Base-by-base conservation (phyloP, 2,329 filamentous ascomycete species). In the Trichoderma simmonsii region DNA sequence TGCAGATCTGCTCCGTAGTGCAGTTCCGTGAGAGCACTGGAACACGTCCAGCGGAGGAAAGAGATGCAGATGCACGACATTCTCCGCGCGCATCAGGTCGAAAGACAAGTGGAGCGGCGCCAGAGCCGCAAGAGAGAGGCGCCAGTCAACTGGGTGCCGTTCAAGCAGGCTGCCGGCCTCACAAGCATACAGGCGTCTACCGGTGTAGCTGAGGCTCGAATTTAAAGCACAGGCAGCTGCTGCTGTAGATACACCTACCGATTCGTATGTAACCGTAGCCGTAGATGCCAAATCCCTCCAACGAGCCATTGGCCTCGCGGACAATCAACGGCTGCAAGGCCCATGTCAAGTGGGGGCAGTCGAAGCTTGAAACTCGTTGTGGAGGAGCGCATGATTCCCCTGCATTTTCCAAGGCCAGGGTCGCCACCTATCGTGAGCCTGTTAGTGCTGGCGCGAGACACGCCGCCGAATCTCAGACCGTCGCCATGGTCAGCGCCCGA, bases 391-490 rank as follows among this genome's bases (percentile, higher is more conserved):
- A 57, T 26, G 39, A 54, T 2, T 67, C 60, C 71, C 71, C 68
- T 73, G 71, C 71, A 66, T 71, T 34, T 24, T 36, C 18, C 36
- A 39, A 57, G 28, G 48, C 57, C 71, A 26, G 57, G 71, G 30
- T 57, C n/a, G 57, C 64, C 64, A 51, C 24, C 51, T 24, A 30
- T 48, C 12, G 28, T 67, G 71, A 67, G 32, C 71, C 30, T 67
- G 28, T 73, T 69, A 48, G 34, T 59, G 65, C 51, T 63, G 51
- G 71, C 39, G 64, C 64, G 30, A 70, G 67, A 72, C 56, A 72
- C 70, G 54, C 70, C 60, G 71, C 63, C 71, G 48, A 72, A 71
- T 70, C 71, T 72, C 71, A 57, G 63, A 69, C 54, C 57, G 24
- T 69, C 36, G 71, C 61, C 24, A 63, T 26, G 63, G 51, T 28